These are phyloP conservation scores for Oropetium thomaeum DNA, from an alignment of 176 grass and related monocot species.

Conservation along the genomic window DNA sequence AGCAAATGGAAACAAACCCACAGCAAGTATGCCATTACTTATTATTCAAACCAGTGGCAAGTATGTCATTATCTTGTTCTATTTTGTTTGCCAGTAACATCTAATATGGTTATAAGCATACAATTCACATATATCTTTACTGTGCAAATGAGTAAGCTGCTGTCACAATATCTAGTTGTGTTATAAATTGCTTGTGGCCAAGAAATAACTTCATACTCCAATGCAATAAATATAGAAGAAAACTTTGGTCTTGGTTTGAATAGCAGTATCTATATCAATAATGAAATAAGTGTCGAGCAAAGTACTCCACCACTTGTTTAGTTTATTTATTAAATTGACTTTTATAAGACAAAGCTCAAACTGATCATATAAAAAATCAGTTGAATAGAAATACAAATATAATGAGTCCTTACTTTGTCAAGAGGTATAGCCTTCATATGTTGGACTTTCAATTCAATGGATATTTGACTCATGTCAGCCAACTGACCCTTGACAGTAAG, in stretches of 20 bases:
- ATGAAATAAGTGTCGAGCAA: background rate
- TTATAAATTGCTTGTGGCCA: slow-evolving; percentile 4
- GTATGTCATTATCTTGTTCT: background rate
- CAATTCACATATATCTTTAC: background rate
- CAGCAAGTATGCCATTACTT: background rate
- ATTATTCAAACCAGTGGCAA: background rate
- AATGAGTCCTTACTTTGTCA: slow-evolving; percentile 71
- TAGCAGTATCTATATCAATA: background rate
- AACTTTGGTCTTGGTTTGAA: background rate
- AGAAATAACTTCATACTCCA: background rate
- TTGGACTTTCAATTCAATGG: slow-evolving; percentile 76
- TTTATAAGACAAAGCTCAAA: background rate
- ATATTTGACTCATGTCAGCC: slow-evolving; percentile 78
- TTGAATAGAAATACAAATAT: slow-evolving; percentile 7
- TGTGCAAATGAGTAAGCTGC: background rate
- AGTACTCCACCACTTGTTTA: background rate
- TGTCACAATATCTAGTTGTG: background rate
- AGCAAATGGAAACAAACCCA: background rate
- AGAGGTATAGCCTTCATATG: slow-evolving; percentile 78
- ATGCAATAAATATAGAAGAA: background rate
- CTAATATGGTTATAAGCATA: slow-evolving; percentile 9
- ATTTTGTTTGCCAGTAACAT: too few relatives aligned
- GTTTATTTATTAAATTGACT: slow-evolving; percentile 17
- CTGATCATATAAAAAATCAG: background rate
- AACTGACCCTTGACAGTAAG: slow-evolving; percentile 69